Evolutionary conservation across 2,329 filamentous ascomycete species (phyloP).

Genomic region (Pseudogymnoascus sp.): DNA sequence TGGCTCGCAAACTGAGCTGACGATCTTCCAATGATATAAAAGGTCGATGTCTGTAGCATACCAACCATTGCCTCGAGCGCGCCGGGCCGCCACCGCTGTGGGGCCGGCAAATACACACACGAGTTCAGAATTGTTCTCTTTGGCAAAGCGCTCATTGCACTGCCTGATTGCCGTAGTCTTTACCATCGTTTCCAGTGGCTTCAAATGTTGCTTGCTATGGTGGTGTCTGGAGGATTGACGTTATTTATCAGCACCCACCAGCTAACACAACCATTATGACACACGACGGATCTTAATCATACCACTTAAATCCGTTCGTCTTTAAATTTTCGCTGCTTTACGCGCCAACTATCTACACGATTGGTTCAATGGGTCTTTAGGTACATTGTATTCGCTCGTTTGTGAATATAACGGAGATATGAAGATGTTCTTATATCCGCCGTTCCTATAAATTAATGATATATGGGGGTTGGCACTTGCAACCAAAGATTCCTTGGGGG

Average conservation of each 20-base stretch:
- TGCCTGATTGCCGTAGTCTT: background rate
- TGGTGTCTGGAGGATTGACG: background rate
- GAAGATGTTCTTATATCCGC: background rate
- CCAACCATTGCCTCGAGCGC: slow-evolving; percentile 13
- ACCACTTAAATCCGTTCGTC: background rate
- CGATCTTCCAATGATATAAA: background rate
- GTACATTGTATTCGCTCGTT: background rate
- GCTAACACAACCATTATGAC: background rate
- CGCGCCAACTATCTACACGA: background rate
- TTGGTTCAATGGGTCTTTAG: background rate
- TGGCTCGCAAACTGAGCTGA: background rate
- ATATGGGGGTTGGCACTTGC: background rate
- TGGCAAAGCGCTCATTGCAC: slow-evolving; percentile 11
- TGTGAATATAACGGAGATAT: background rate
- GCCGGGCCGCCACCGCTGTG: slow-evolving; percentile 40
- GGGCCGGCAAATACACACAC: slow-evolving; percentile 45
- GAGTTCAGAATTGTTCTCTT: slow-evolving; percentile 25
- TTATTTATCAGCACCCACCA: background rate
- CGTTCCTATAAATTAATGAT: background rate
- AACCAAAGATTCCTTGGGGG: background rate
- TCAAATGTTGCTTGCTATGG: background rate
- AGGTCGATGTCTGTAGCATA: slow-evolving; percentile 13
- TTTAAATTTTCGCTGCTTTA: background rate
- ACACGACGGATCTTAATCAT: background rate
- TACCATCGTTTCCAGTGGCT: slow-evolving; percentile 18